Evolutionary conservation across 768 basidiomycete species (phyloP).

Genomic region (Macrolepiota dolichaula): DNA sequence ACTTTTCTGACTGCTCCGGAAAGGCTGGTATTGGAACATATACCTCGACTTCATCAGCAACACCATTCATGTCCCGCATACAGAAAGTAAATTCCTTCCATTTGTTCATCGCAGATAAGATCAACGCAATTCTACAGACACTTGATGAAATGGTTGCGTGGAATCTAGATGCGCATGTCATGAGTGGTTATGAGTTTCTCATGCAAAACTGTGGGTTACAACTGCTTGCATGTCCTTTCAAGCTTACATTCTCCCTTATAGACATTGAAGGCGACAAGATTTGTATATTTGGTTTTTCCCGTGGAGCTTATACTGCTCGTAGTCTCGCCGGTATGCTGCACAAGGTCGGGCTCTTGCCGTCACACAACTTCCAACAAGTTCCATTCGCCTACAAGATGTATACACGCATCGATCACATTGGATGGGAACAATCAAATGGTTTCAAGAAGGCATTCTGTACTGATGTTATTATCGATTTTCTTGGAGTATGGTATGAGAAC

Average conservation of each 20-base stretch:
- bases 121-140: slow-evolving; percentile 23
- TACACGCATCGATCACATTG: slow-evolving; percentile 42
- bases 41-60: slow-evolving; percentile 32
- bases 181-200: slow-evolving; percentile 55
- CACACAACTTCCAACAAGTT: slow-evolving; percentile 51
- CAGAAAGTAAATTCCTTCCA: slow-evolving; percentile 25
- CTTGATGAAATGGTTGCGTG: slow-evolving; percentile 49
- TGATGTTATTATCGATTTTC: slow-evolving; percentile 52
- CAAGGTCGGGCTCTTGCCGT: slow-evolving; percentile 47
- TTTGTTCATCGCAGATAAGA: background rate
- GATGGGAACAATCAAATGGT: slow-evolving; percentile 45
- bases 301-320: slow-evolving; percentile 63
- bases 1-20: background rate
- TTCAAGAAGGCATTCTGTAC: slow-evolving; percentile 58
- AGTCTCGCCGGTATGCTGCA: slow-evolving; percentile 43
- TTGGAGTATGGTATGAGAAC: slow-evolving; percentile 49
- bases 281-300: slow-evolving; percentile 64
- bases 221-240: too few species aligned
- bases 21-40: slow-evolving; percentile 55
- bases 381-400: slow-evolving; percentile 67
- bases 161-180: slow-evolving; percentile 47
- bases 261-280: slow-evolving; percentile 54
- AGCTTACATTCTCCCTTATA: slow-evolving; percentile 13
- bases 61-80: slow-evolving; percentile 31
- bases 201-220: slow-evolving; percentile 45